Evolutionary conservation across 163 green algal species (phyloP).

Genomic region (Scenedesmus sp.): DNA sequence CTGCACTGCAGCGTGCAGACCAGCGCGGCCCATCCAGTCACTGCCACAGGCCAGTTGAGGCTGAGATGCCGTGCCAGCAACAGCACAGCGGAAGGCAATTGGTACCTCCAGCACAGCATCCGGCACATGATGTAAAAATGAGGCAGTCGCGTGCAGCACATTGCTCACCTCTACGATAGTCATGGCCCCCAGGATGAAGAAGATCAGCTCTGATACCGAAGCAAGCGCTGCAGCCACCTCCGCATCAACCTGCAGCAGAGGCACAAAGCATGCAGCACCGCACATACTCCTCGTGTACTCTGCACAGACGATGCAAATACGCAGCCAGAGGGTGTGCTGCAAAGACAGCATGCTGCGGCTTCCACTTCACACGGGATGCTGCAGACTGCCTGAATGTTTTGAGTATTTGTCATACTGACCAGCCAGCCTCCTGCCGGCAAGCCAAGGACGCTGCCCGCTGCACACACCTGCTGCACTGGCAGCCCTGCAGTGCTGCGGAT

Average conservation of each 20-base stretch:
- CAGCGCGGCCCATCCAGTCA: neutral
- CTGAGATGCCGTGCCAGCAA: neutral
- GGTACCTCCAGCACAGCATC: too few relatives aligned
- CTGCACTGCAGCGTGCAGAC: too few relatives aligned
- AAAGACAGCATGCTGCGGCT: too few relatives aligned
- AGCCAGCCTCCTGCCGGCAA: too few relatives aligned
- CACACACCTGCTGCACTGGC: constrained; percentile 3
- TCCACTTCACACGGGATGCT: too few relatives aligned
- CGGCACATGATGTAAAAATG: too few relatives aligned
- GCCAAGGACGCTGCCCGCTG: too few relatives aligned
- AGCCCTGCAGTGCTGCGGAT: constrained; percentile 13
- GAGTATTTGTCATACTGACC: too few relatives aligned
- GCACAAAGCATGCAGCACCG: neutral
- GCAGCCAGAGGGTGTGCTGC: too few relatives aligned
- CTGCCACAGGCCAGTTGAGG: neutral
- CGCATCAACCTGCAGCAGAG: constrained; percentile 14
- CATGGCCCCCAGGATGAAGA: constrained; percentile 87
- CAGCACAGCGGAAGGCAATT: too few relatives aligned
- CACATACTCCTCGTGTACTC: neutral
- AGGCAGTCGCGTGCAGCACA: neutral
- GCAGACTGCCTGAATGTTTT: too few relatives aligned
- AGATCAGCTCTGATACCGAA: constrained; percentile 73
- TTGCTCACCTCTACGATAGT: constrained; percentile 81
- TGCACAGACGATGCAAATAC: neutral
- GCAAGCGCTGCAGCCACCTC: constrained; percentile 36